These are phyloP conservation scores for Penicillium flavigenum DNA, from an alignment of 495 filamentous ascomycete species.

Conservation along the genomic window DNA sequence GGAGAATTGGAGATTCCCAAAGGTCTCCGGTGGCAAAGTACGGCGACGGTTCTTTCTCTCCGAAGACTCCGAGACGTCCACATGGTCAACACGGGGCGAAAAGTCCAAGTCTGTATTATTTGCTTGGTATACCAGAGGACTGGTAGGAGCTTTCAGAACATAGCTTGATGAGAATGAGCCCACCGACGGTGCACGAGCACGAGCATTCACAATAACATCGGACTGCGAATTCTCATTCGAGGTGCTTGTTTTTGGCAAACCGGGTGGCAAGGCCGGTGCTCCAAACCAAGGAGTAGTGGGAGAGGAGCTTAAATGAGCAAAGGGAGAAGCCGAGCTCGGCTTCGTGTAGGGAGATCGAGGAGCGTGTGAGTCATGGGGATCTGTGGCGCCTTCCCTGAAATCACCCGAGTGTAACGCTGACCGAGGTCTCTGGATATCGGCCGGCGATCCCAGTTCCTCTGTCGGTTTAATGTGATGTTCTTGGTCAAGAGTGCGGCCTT, in stretches of 20 bases:
- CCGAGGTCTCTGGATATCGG: conserved; percentile 75
- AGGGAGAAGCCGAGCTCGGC: conserved; percentile 19
- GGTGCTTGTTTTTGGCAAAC: conserved; percentile 15
- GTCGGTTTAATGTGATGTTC: conserved; percentile 5
- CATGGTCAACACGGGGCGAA: conserved; percentile 40
- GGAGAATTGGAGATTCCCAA: conserved; percentile 43
- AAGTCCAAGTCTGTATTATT: conserved; percentile 83
- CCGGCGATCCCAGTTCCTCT: conserved; percentile 36
- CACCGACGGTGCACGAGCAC: conserved; percentile 60
- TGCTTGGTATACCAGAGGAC: conserved; percentile 85
- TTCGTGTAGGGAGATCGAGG: conserved; percentile 24
- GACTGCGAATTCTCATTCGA: conserved; percentile 22
- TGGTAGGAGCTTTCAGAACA: conserved; percentile 83
- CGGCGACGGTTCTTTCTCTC: conserved; percentile 56
- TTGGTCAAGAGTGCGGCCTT: conserved; percentile 10
- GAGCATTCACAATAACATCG: conserved; percentile 20
- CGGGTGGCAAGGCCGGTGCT: conserved; percentile 26
- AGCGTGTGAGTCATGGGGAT: conserved; percentile 26
- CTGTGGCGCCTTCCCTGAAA: conserved; percentile 63
- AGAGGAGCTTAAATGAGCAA: conserved; percentile 39
- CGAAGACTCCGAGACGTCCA: conserved; percentile 33
- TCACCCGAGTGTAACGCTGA: conserved; percentile 90
- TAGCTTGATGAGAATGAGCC: conserved; percentile 81
- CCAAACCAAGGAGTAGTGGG: conserved; percentile 53
- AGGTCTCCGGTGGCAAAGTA: conserved; percentile 59